Evolutionary conservation across 192 early-diverging fungal species (phyloP).

Genomic region (Linderina pennispora): DNA sequence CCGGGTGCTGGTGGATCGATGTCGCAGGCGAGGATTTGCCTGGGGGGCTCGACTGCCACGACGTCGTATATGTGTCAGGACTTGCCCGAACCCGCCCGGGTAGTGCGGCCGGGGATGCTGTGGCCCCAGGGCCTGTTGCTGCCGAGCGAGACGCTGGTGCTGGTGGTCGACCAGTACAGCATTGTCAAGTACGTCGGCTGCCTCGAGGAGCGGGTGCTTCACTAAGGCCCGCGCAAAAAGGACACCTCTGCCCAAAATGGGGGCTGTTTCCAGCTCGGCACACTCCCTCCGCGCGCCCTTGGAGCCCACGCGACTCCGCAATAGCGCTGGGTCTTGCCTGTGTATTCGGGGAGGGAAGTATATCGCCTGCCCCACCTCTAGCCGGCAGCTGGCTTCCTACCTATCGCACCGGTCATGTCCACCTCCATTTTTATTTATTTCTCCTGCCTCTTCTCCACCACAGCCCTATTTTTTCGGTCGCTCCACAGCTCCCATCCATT

Average conservation of each 20-base stretch:
- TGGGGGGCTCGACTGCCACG: not conserved
- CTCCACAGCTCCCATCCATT: no score
- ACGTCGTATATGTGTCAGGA: constrained; percentile 26
- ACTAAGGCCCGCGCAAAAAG: no score
- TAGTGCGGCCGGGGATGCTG: constrained; percentile 38
- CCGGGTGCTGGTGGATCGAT: constrained; percentile 34
- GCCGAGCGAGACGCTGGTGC: constrained; percentile 26
- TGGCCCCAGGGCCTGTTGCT: constrained; percentile 26
- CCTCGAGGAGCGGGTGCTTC: constrained; percentile 8
- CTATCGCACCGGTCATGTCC: not conserved
- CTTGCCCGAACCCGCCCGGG: constrained; percentile 24
- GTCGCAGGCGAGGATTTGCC: constrained; percentile 32
- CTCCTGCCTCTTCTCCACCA: no score
- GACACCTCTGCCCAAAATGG: no score
- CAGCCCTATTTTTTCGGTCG: no score
- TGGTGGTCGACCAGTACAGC: constrained; percentile 26
- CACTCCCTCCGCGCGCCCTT: no score
- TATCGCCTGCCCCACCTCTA: no score
- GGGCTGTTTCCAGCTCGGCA: no score
- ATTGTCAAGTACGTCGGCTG: constrained; percentile 29
- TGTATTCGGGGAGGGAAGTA: no score
- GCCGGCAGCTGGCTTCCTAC: not conserved
- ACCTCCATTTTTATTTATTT: not conserved
- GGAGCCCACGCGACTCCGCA: no score
- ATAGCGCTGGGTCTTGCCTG: no score